These are phyloP conservation scores for Chrysanthemum seticuspe DNA, from an alignment of 129 eudicot genomes.

Conservation along the genomic window DNA sequence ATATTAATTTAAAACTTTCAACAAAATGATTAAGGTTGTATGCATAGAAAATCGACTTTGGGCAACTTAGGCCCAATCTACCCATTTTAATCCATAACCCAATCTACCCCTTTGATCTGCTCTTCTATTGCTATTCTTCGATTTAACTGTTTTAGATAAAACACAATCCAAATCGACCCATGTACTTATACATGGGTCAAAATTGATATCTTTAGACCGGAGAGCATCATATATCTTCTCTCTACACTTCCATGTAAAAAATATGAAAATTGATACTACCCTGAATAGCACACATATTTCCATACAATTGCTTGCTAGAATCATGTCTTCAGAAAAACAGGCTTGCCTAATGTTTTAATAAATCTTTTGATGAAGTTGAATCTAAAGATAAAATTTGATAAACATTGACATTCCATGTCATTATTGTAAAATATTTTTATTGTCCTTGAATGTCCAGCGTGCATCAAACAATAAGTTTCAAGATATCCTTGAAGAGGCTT, in stretches of 20 bases:
- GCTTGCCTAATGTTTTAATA: too few relatives aligned
- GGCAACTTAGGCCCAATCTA: too few relatives aligned
- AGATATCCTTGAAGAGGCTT: conserved; percentile 85
- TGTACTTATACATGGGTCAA: background rate
- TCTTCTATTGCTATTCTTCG: background rate
- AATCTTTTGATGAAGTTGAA: too few relatives aligned
- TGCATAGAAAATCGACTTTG: too few relatives aligned
- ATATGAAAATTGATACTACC: background rate
- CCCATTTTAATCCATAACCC: too few relatives aligned
- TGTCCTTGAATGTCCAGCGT: conserved; percentile 43
- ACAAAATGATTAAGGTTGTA: background rate
- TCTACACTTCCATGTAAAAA: background rate
- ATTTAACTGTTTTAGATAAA: background rate
- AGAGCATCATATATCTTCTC: background rate
- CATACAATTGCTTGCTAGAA: too few relatives aligned
- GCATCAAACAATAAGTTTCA: conserved; percentile 83
- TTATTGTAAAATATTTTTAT: background rate
- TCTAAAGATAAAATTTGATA: too few relatives aligned
- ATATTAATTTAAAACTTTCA: background rate
- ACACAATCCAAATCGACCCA: background rate
- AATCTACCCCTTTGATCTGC: background rate
- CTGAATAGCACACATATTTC: background rate
- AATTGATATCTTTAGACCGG: background rate
- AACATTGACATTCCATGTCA: background rate
- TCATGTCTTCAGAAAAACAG: too few relatives aligned